Evolutionary conservation across 768 basidiomycete genomes (phyloP).

Genomic region (Suillus brevipes): DNA sequence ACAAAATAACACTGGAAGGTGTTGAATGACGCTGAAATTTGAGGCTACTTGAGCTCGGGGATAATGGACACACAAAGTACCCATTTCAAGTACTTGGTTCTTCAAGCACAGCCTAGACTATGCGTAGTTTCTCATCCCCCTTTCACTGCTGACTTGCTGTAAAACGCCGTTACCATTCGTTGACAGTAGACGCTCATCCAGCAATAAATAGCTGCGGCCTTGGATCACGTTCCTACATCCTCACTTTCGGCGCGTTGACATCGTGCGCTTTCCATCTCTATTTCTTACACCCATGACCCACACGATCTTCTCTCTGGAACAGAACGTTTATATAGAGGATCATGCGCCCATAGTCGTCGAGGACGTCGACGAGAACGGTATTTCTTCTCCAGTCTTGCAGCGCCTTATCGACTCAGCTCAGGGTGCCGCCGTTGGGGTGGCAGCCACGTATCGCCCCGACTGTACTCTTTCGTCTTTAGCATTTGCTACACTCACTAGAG

Average conservation of each 20-base stretch:
- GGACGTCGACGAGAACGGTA: constrained; percentile 24
- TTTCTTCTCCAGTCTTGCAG: constrained; percentile 25
- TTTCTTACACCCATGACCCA: not conserved
- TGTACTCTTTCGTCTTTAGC: constrained; percentile 39
- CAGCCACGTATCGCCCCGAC: constrained; percentile 41
- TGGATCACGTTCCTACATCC: not conserved
- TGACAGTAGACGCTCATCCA: constrained; percentile 1
- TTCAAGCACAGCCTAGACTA: no score
- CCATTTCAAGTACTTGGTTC: no score
- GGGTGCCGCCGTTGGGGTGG: constrained; percentile 38
- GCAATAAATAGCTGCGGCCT: constrained; percentile 6
- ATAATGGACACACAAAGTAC: no score
- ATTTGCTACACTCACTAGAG: constrained; percentile 37
- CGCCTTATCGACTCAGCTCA: constrained; percentile 31
- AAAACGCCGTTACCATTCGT: not conserved
- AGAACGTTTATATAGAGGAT: constrained; percentile 33
- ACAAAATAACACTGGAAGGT: no score
- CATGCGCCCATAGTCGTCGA: constrained; percentile 30
- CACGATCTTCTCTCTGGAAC: constrained; percentile 28
- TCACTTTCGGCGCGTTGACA: not conserved
- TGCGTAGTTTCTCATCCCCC: not conserved
- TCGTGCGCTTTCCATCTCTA: not conserved
- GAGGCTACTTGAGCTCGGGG: no score
- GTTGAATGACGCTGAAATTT: no score
- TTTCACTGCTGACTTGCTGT: not conserved